Evolutionary conservation across 116 monocot species (phyloP), one percentile per base, ranked within the genome.

Genomic region (Papilionanthe hybrid): DNA sequence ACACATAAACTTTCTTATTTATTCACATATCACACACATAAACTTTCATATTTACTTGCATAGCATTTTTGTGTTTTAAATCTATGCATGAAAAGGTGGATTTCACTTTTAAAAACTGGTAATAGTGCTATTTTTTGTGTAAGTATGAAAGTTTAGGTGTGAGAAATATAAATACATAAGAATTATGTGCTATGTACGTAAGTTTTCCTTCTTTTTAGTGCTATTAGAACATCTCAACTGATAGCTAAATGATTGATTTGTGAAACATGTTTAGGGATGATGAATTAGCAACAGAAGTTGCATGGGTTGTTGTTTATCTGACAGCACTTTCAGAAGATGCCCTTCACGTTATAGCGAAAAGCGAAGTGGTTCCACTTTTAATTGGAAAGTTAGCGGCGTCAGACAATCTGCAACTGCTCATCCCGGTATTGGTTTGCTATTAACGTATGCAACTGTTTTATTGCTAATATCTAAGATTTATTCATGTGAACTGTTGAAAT

Each of bases 231-330:
- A 53, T 10, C 75, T 45, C n/a, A 41, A 73, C 27, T 42, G 66
- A 10, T 45, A 42, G 5, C 15, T 55, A 49, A 67, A 75, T 63
- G 50, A 55, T 60, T 57, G 25, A 20, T 13, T 23, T 66, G 7
- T 77, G 30, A 27, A 72, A 82, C 43, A n/a, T 85, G 43, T 75
- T 72, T 73, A 98, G 98, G 81, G 93, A 98, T 76, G 93, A 98
- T 83, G 93, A 91, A 77, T 72, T 98, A 82, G 88, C 87, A 53
- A 98, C 93, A 68, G 98, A 98, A 89, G 94, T 94, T 67, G 91
- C 93, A 73, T 98, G 98, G 98, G 86, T 94, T 13, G 85, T 94
- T 29, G 94, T 98, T 50, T 98, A 98, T 86, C 86, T 98, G 57
- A 90, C 98, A 72, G 94, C 98, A 55, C 90, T 94, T 80, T 94